These are phyloP conservation scores for Microbotryum silenes-acaulis DNA, from an alignment of 1,284 basidiomycete genomes.

Conservation along the genomic window DNA sequence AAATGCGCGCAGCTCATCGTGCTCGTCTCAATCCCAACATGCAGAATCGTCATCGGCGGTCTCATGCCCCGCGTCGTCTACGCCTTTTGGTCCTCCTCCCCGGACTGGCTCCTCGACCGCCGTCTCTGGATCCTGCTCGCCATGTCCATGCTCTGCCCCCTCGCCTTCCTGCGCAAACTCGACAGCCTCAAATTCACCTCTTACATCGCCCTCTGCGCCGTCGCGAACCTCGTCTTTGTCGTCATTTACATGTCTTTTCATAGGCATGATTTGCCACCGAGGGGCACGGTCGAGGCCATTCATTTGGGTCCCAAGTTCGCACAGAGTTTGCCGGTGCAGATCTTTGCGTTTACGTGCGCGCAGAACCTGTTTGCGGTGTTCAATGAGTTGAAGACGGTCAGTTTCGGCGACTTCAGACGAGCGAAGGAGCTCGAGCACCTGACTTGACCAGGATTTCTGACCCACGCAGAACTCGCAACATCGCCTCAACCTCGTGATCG, in stretches of 20 bases:
- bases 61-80: slow-evolving; percentile 81
- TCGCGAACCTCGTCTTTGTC: slow-evolving; percentile 49
- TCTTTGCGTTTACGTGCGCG: slow-evolving; percentile 44
- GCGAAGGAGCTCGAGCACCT: not conserved
- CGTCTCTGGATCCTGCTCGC: slow-evolving; percentile 74
- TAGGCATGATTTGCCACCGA: slow-evolving; percentile 18
- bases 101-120: slow-evolving; percentile 66
- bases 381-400: slow-evolving; percentile 65
- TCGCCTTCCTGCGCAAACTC: slow-evolving; percentile 71
- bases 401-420: not conserved
- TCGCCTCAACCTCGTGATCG: slow-evolving; percentile 81
- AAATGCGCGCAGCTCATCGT: too few species aligned
- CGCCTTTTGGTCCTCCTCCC: slow-evolving; percentile 61
- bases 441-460: not conserved
- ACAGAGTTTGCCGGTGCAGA: slow-evolving; percentile 84
- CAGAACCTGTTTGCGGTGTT: slow-evolving; percentile 44
- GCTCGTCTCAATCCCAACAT: too few species aligned
- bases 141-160: slow-evolving; percentile 74
- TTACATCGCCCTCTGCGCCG: slow-evolving; percentile 77
- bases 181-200: slow-evolving; percentile 56
- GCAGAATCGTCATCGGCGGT: slow-evolving; percentile 87
- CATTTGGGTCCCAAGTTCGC: slow-evolving; percentile 70
- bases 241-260: slow-evolving; percentile 37
- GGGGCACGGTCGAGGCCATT: slow-evolving; percentile 37
- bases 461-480: slow-evolving; percentile 57